A percentile compares a stretch with the other conserved stretches of the same genome.
These are phyloP conservation scores for Aureobasidium sp. DNA, from an alignment of 2,329 filamentous ascomycete species.

Conservation along the genomic window DNA sequence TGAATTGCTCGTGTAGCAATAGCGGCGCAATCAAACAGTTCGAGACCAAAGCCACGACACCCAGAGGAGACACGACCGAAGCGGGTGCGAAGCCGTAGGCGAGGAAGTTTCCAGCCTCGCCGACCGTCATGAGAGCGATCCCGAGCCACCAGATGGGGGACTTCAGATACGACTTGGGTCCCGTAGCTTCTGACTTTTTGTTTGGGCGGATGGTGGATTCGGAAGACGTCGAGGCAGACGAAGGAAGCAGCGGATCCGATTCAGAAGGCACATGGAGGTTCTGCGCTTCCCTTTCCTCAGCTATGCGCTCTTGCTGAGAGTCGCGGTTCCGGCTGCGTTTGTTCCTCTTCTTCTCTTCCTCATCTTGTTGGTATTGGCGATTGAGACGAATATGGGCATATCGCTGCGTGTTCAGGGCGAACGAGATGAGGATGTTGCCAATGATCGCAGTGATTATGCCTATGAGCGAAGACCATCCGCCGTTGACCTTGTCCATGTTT, in stretches of 20 bases:
- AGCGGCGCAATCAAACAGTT: constrained; percentile 96
- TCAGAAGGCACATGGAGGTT: constrained; percentile 31
- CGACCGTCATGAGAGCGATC: constrained; percentile 84
- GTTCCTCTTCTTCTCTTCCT: constrained; percentile 25
- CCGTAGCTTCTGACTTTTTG: constrained; percentile 28
- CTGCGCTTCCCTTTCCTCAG: constrained; percentile 24
- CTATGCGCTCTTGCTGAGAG: constrained; percentile 32
- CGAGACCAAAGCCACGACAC: constrained; percentile 92
- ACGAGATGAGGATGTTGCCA: constrained; percentile 88
- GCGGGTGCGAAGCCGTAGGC: constrained; percentile 97
- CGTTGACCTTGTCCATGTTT: constrained; percentile 17
- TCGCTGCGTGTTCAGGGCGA: constrained; percentile 92
- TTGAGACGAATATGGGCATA: constrained; percentile 87
- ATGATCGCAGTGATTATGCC: constrained; percentile 89
- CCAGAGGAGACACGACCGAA: constrained; percentile 91
- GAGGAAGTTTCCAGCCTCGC: constrained; percentile 92
- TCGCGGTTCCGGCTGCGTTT: constrained; percentile 34
- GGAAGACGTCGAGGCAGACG: constrained; percentile 33
- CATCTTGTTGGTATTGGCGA: constrained; percentile 52
- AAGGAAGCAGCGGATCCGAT: constrained; percentile 46
- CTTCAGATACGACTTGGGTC: constrained; percentile 67
- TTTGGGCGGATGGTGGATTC: constrained; percentile 35
- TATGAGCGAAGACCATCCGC: constrained; percentile 81
- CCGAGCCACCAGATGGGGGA: constrained; percentile 97
- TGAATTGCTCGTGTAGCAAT: constrained; percentile 86